Conservation (phyloP, 352 stramenopile genomes). For the Phytopythium kandeliae region DNA sequence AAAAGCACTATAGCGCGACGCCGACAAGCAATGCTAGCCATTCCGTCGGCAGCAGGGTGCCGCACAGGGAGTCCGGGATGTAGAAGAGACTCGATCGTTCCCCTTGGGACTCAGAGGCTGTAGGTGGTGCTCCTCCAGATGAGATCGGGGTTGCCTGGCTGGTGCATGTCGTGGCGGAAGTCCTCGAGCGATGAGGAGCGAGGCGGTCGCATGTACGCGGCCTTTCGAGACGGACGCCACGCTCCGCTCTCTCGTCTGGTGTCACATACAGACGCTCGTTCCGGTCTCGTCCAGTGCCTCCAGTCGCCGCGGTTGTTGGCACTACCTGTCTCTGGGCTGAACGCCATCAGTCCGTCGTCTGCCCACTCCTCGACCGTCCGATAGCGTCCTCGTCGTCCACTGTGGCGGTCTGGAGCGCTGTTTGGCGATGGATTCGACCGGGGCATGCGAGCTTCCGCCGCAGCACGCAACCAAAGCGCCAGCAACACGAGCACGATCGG, state of each 20-base stretch:
- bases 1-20: too few relatives aligned
- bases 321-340: neutral
- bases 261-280: neutral
- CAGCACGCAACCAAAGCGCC: neutral
- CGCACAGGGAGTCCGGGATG: too few relatives aligned
- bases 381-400: neutral
- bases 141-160: conserved; percentile 5
- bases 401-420: neutral
- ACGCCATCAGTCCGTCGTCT: neutral
- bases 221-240: neutral
- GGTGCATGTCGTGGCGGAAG: conserved; percentile 20
- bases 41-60: too few relatives aligned
- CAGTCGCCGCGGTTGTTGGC: neutral
- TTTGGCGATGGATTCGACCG: neutral
- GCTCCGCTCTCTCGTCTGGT: neutral
- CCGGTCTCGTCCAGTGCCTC: neutral
- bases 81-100: too few relatives aligned
- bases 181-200: conserved; percentile 17
- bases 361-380: neutral
- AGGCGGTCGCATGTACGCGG: neutral
- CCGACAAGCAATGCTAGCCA: too few relatives aligned
- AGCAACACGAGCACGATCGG: conserved; percentile 2
- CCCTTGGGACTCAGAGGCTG: conserved; percentile 4
- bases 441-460: neutral
- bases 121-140: conserved; percentile 6